These are phyloP conservation scores for Mixia osmundae DNA, from an alignment of 1,284 basidiomycete species.

Conservation along the genomic window DNA sequence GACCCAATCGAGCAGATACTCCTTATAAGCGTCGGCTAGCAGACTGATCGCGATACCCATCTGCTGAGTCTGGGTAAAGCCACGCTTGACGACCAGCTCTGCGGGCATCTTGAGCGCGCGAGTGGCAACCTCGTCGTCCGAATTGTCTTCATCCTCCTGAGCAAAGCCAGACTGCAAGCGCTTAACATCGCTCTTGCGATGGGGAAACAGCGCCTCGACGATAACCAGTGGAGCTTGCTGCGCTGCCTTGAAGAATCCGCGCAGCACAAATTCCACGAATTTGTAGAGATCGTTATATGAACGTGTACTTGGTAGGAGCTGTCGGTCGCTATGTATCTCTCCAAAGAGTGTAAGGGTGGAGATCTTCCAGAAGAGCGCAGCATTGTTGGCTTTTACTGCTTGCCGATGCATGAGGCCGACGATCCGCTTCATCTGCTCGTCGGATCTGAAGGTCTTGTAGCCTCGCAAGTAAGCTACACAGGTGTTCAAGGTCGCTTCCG, in stretches of 20 bases:
- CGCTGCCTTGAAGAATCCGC: constrained; percentile 74
- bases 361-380: constrained; percentile 79
- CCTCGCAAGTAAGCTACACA: constrained; percentile 53
- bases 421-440: constrained; percentile 62
- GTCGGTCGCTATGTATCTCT: not conserved
- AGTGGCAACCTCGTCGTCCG: constrained; percentile 19
- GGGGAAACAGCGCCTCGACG: constrained; percentile 35
- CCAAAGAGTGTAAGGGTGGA: constrained; percentile 13
- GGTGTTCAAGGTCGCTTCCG: constrained; percentile 55
- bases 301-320: not conserved
- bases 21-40: constrained; percentile 40
- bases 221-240: constrained; percentile 56
- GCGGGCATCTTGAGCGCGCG: constrained; percentile 5
- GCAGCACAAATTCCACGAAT: constrained; percentile 58
- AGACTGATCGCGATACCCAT: constrained; percentile 58
- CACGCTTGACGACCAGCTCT: constrained; percentile 44
- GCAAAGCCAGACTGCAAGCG: constrained; percentile 17
- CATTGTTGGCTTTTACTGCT: constrained; percentile 63
- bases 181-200: constrained; percentile 2
- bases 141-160: constrained; percentile 24
- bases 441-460: constrained; percentile 51
- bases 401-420: constrained; percentile 70
- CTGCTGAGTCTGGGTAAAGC: constrained; percentile 69
- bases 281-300: constrained; percentile 51
- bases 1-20: constrained; percentile 48